These are phyloP conservation scores for Eucalyptus coolabah DNA, from an alignment of 345 rosid genomes.

Conservation along the genomic window DNA sequence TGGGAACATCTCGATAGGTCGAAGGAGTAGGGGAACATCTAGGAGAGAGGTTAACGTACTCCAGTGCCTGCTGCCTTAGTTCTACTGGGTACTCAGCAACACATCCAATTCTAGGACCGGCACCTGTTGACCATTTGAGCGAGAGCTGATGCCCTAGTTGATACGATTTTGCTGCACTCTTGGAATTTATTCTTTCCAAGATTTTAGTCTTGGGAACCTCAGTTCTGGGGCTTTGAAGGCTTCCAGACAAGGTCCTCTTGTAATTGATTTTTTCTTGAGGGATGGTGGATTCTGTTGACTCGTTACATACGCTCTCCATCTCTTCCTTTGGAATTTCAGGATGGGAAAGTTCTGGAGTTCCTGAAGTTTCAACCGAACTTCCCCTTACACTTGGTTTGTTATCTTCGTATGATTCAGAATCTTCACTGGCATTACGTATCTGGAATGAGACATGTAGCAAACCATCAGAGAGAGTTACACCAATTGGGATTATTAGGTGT, in stretches of 20 bases:
- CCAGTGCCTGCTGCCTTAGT: slow-evolving; percentile 71
- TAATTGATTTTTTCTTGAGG: slow-evolving; percentile 14
- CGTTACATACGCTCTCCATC: neutral
- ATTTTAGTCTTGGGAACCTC: slow-evolving; percentile 49
- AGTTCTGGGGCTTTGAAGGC: slow-evolving; percentile 62
- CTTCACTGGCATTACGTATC: slow-evolving; percentile 57
- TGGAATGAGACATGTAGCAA: slow-evolving; percentile 2
- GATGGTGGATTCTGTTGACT: slow-evolving; percentile 7
- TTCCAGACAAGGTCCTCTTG: slow-evolving; percentile 70
- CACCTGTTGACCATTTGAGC: slow-evolving; percentile 84
- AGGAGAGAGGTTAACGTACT: slow-evolving; percentile 69
- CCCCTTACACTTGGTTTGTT: neutral
- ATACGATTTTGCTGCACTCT: slow-evolving; percentile 57
- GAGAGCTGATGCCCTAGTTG: slow-evolving; percentile 78
- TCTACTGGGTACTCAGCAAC: slow-evolving; percentile 78
- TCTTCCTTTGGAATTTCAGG: slow-evolving; percentile 8
- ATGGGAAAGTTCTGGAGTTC: neutral
- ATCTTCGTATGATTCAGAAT: slow-evolving; percentile 39
- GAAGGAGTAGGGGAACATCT: slow-evolving; percentile 14
- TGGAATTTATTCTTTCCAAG: slow-evolving; percentile 79
- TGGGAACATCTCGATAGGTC: neutral
- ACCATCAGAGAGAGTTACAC: neutral
- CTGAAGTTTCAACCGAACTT: neutral
- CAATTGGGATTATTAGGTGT: too few relatives aligned
- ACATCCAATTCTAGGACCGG: slow-evolving; percentile 91